These are phyloP conservation scores for Byssochlamys sp. DNA, from an alignment of 2,329 filamentous ascomycete genomes.

Conservation along the genomic window DNA sequence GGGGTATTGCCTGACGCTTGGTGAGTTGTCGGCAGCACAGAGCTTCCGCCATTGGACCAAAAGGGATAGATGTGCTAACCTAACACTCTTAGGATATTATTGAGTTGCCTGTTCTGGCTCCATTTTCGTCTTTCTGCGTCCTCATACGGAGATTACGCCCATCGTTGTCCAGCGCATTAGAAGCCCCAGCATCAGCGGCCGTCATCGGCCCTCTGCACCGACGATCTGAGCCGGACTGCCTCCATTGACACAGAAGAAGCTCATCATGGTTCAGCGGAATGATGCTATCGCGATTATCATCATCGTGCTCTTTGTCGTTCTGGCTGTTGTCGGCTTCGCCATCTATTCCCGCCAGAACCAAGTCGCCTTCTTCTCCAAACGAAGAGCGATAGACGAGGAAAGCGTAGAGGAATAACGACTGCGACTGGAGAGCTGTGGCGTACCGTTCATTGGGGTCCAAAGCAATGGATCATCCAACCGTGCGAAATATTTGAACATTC, in stretches of 20 bases:
- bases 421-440: neutral
- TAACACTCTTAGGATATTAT: neutral
- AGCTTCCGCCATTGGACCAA: neutral
- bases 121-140: neutral
- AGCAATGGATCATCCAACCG: neutral
- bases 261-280: conserved; percentile 36
- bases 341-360: conserved; percentile 28
- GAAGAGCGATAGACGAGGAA: conserved; percentile 21
- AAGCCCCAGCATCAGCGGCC: neutral
- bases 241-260: neutral
- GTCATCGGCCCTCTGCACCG: neutral
- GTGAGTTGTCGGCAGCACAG: neutral
- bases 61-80: neutral
- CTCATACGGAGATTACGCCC: neutral
- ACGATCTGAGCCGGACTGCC: neutral
- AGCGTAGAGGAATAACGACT: conserved; percentile 3
- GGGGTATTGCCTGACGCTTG: neutral
- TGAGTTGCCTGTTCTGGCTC: neutral
- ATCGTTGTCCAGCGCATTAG: neutral
- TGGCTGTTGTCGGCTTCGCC: conserved; percentile 32
- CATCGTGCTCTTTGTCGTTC: conserved; percentile 39
- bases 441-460: neutral
- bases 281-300: conserved; percentile 42
- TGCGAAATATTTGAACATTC: neutral
- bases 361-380: conserved; percentile 20